Evolutionary conservation across 2,329 filamentous ascomycete genomes (phyloP).

Genomic region (Aspergillus fructus): DNA sequence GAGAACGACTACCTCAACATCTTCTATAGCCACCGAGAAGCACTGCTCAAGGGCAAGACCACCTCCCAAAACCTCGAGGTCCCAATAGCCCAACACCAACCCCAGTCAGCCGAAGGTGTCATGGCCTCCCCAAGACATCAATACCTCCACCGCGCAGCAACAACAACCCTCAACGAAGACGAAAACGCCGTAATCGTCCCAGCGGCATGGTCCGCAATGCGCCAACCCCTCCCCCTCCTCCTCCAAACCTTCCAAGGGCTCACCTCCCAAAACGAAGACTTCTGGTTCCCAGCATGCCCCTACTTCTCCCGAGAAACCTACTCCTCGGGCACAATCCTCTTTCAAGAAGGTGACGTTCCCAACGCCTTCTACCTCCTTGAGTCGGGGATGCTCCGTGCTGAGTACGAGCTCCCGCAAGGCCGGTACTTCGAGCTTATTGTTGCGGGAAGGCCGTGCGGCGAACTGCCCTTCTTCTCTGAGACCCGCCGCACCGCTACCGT

Average conservation of each 20-base stretch:
- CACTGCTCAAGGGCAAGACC: conserved; percentile 23
- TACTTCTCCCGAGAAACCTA: conserved; percentile 75
- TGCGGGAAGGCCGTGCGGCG: conserved; percentile 90
- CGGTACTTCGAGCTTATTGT: conserved; percentile 88
- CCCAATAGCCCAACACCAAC: conserved; percentile 26
- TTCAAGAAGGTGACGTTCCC: conserved; percentile 72
- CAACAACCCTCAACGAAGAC: conserved; percentile 67
- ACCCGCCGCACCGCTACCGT: conserved; percentile 86
- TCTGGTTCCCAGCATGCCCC: conserved; percentile 78
- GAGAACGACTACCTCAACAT: conserved; percentile 90
- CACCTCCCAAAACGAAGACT: conserved; percentile 84
- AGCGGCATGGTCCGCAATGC: conserved; percentile 78
- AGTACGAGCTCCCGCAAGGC: conserved; percentile 89
- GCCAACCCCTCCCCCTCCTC: conserved; percentile 86
- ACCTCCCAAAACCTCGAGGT: conserved; percentile 27
- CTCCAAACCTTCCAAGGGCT: conserved; percentile 93
- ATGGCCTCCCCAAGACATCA: conserved; percentile 76
- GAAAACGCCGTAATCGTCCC: conserved; percentile 54
- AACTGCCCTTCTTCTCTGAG: conserved; percentile 93
- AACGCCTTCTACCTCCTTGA: conserved; percentile 89
- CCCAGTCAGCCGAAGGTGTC: conserved; percentile 48
- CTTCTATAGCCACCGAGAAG: conserved; percentile 69
- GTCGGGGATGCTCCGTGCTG: conserved; percentile 80
- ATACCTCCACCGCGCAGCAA: conserved; percentile 76
- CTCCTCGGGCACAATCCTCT: conserved; percentile 69